Evolutionary conservation across 1,284 basidiomycete species (phyloP), one percentile per base, ranked within the genome.

Genomic region (Retiboletus flavoniger): DNA sequence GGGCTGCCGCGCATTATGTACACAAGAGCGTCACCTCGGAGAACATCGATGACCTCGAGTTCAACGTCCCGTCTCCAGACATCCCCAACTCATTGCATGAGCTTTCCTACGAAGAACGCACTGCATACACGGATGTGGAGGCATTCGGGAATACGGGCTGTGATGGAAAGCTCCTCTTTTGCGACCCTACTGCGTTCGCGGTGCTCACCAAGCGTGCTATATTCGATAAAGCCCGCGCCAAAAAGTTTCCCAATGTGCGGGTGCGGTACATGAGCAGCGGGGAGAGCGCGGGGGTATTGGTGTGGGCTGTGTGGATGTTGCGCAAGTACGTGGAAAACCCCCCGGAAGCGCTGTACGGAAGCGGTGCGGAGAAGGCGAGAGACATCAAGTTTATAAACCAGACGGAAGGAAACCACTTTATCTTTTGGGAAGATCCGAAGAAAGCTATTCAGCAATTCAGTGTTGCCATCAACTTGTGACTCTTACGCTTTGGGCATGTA

Each of bases 371-470:
- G 29, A 64, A 53, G 44, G 61, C 55, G 29, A 66, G 67, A 45
- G 63, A 68, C 11, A 35, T 60, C 45, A 51, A 64, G 42, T 41
- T 51, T 24, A 28, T 54, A 16, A 35, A 26, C 10, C 56, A 57
- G 21, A 47, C 47, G 10, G 64, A 67, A 38, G 68, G 66, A 28
- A 70, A 70, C 34, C 67, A 70, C 45, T 66, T 69, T 31, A 9
- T 62, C 16, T 67, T 67, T 45, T 69, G 68, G 68, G 65, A 68
- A 0, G 54, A 68, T 11, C 65, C 68, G 3, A 51, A 67, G 51
- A 59, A 53, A 46, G 60, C 67, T 26, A 55, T 69, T 9, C 26
- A 60, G 34, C 61, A 66, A 17, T 66, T 52, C 19, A 31, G 19
- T 4, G 24, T 1, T 6, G 40, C 44, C 5, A 67, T 67, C 40